These are phyloP conservation scores for Leavenworthia alabamica DNA, from an alignment of 345 rosid species.

Conservation along the genomic window DNA sequence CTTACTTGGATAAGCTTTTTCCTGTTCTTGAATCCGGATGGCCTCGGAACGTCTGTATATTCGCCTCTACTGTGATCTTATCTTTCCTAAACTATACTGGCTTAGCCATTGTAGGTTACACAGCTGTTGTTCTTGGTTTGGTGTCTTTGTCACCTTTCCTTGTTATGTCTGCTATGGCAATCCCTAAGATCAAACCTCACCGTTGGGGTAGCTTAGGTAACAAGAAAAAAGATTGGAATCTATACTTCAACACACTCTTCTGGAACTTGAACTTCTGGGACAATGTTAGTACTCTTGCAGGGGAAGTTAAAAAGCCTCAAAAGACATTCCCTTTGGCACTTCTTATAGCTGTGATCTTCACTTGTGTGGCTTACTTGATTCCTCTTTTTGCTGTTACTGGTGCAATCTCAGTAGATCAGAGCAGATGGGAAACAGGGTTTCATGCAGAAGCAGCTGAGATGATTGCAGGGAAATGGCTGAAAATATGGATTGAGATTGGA, in stretches of 20 bases:
- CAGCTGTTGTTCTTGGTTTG: conserved; percentile 57
- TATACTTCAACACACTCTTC: conserved; percentile 80
- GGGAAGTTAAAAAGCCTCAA: conserved; percentile 68
- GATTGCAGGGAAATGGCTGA: conserved; percentile 76
- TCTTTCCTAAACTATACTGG: conserved; percentile 72
- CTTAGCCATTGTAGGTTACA: conserved; percentile 63
- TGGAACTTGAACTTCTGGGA: conserved; percentile 98
- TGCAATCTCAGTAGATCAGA: conserved; percentile 55
- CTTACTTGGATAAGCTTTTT: conserved; percentile 50
- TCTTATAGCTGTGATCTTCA: conserved; percentile 59
- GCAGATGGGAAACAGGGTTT: conserved; percentile 59
- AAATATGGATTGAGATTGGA: conserved; percentile 63
- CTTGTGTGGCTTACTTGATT: conserved; percentile 67
- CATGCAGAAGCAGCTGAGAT: conserved; percentile 68
- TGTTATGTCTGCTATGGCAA: conserved; percentile 54
- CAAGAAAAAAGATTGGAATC: conserved; percentile 61
- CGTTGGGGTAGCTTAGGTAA: conserved; percentile 71
- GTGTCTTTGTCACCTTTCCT: conserved; percentile 72
- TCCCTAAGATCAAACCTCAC: conserved; percentile 57
- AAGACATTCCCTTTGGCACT: conserved; percentile 65
- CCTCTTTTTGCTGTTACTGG: conserved; percentile 78
- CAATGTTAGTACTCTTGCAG: conserved; percentile 76
- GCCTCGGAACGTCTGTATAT: conserved; percentile 41
- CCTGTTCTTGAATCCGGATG: conserved; percentile 48
- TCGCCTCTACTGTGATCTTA: conserved; percentile 37